Evolutionary conservation across 1,284 basidiomycete species (phyloP), one percentile per base, ranked within the genome.

Genomic region (Flammula alnicola): DNA sequence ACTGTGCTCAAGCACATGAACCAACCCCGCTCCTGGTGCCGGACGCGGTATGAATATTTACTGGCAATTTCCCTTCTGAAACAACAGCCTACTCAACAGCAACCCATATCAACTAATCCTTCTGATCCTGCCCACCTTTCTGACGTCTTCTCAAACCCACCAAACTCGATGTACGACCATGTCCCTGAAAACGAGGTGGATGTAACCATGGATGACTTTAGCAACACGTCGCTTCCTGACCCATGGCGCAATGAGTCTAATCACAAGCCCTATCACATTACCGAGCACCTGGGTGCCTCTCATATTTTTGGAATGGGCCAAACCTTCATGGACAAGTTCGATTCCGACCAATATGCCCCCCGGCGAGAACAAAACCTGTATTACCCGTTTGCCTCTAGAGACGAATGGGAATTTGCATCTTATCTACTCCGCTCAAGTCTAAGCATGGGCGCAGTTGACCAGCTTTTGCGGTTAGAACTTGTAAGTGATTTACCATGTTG

Each of bases 361-460:
- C 8, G 56, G 17, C 43, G 58, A 16, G 44, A 40, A 22, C 9
- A 44, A 1, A 63, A 64, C 44, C 33, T 61, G 1, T 69, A 63
- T 43, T 68, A 68, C 47, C 67, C 65, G 11, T 69, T 69, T 51
- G 49, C 61, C 3, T 55, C 53, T 1, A 29, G 41, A 22, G 49
- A 52, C 3, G 68, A 71, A 30, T 69, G 66, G 66, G 56, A 66
- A 36, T 19, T 66, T n/a, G 62, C 56, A 1, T 56, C 43, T 3
- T 70, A 59, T 45, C 51, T 70, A 1, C 46, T 62, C 5, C 48
- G 42, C 1, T 65, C 63, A n/a, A 26, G 36, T 19, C 50, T 71
- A 4, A 66, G 63, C 26, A 61, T 64, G 58, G 37, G 40, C 1
- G 41, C 46, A 6, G 63, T 66, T 10, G 55, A 69, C 41, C 31